These are phyloP conservation scores for Trametes sp. DNA, from an alignment of 1,284 basidiomycete genomes.

Conservation along the genomic window DNA sequence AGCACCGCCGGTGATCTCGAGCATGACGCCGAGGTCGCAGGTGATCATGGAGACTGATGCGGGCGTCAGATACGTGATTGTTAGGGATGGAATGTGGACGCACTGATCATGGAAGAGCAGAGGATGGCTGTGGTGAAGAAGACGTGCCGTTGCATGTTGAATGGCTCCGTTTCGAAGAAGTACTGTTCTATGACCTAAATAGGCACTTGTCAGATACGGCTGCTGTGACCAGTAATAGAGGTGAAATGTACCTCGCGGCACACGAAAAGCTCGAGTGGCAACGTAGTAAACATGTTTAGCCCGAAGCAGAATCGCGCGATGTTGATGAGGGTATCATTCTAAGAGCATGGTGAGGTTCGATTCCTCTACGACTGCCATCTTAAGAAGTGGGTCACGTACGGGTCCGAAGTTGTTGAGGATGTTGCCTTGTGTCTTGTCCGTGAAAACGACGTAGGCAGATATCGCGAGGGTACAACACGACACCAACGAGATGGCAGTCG, in stretches of 20 bases:
- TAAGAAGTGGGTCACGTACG: constrained; percentile 48
- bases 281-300: constrained; percentile 97
- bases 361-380: not conserved
- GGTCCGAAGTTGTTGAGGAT: constrained; percentile 91
- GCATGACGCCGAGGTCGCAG: constrained; percentile 96
- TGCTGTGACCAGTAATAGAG: too few relatives aligned
- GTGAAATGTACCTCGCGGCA: constrained; percentile 79
- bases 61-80: constrained; percentile 11
- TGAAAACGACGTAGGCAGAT: constrained; percentile 94
- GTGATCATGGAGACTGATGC: constrained; percentile 86
- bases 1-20: constrained; percentile 96
- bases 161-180: constrained; percentile 88
- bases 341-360: not conserved
- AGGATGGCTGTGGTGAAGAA: constrained; percentile 92
- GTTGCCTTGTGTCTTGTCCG: constrained; percentile 93
- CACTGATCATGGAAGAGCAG: constrained; percentile 84
- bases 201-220: not conserved
- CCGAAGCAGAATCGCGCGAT: constrained; percentile 96
- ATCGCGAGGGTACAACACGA: constrained; percentile 87
- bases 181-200: constrained; percentile 88
- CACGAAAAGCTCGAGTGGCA: constrained; percentile 93
- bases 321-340: constrained; percentile 89
- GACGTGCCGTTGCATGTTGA: constrained; percentile 85
- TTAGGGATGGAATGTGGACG: constrained; percentile 38
- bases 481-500: constrained; percentile 82